Percentiles rank a stretch among this genome's conserved stretches.
These are phyloP conservation scores for Hibiscus syriacus DNA, from an alignment of 345 rosid species.

Conservation along the genomic window DNA sequence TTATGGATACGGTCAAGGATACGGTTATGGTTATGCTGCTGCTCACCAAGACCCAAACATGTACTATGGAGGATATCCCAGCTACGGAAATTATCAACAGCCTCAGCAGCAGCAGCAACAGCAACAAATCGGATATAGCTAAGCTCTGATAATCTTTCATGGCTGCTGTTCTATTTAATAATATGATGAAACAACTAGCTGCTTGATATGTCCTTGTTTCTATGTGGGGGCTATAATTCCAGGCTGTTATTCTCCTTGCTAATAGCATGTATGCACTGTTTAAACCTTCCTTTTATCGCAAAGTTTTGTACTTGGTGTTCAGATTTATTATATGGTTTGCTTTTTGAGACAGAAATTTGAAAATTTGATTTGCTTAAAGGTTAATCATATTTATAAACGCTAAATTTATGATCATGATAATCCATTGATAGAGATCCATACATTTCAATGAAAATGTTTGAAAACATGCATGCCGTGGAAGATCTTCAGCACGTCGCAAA, in stretches of 20 bases:
- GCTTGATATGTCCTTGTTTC: not conserved
- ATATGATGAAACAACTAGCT: not conserved
- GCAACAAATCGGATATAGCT: conserved; percentile 56
- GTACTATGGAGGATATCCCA: conserved; percentile 78
- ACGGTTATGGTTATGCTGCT: conserved; percentile 53
- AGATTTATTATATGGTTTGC: not conserved
- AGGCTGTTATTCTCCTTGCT: conserved; percentile 13
- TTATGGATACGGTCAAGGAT: conserved; percentile 65
- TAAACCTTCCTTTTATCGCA: not conserved
- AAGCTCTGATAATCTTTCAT: not conserved
- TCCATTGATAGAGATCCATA: too few relatives aligned
- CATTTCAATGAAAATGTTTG: not conserved
- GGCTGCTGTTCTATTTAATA: not conserved
- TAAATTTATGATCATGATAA: too few relatives aligned
- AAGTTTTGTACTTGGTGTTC: conserved; percentile 3
- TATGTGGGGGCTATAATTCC: conserved; percentile 11
- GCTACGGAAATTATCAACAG: conserved; percentile 68
- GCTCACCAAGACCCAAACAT: conserved; percentile 73
- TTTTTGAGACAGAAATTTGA: too few relatives aligned
- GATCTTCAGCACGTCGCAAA: not conserved
- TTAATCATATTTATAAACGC: too few relatives aligned
- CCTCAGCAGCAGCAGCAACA: conserved; percentile 23
- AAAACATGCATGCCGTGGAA: not conserved
- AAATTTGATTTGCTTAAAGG: too few relatives aligned
- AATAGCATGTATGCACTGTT: conserved; percentile 8